phyloP scores from a whole-genome alignment of 768 basidiomycete genomes.

The Boletus patriciae region DNA sequence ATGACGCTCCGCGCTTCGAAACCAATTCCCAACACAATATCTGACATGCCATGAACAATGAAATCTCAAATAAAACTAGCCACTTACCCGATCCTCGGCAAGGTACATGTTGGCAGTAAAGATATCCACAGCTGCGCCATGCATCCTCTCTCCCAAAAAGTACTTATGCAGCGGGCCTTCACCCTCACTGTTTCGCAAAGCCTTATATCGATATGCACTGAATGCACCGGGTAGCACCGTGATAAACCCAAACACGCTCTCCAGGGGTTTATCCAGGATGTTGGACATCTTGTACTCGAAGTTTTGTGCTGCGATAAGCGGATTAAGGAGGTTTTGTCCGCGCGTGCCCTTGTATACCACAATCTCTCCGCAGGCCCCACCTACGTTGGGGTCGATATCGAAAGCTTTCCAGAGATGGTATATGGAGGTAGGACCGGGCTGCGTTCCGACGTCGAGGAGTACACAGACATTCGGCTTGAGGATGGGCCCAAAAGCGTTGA shows the following conservation, averaged over 20 bases:
- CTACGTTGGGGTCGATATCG: constrained; percentile 87
- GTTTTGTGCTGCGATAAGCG: constrained; percentile 87
- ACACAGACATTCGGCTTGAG: constrained; percentile 92
- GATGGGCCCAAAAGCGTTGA: constrained; percentile 82
- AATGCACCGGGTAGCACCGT: constrained; percentile 92
- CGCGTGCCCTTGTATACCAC: constrained; percentile 88
- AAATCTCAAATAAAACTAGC: neutral
- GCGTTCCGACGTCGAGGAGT: constrained; percentile 82
- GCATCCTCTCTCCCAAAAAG: constrained; percentile 96
- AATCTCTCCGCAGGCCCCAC: constrained; percentile 93
- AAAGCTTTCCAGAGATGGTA: constrained; percentile 97
- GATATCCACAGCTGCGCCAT: constrained; percentile 82
- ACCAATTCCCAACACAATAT: constrained; percentile 98
- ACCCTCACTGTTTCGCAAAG: constrained; percentile 84
- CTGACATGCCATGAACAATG: constrained; percentile 35
- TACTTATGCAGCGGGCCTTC: constrained; percentile 93
- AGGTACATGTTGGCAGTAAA: constrained; percentile 98
- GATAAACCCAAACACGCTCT: constrained; percentile 91
- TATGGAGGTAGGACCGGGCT: constrained; percentile 84
- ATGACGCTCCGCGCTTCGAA: constrained; percentile 85
- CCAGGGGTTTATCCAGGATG: constrained; percentile 89
- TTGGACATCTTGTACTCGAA: constrained; percentile 89
- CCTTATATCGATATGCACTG: constrained; percentile 89
- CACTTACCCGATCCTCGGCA: constrained; percentile 76
- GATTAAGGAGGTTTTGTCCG: constrained; percentile 76